Conservation (phyloP, 768 basidiomycete species). For the Mycena rosella region DNA sequence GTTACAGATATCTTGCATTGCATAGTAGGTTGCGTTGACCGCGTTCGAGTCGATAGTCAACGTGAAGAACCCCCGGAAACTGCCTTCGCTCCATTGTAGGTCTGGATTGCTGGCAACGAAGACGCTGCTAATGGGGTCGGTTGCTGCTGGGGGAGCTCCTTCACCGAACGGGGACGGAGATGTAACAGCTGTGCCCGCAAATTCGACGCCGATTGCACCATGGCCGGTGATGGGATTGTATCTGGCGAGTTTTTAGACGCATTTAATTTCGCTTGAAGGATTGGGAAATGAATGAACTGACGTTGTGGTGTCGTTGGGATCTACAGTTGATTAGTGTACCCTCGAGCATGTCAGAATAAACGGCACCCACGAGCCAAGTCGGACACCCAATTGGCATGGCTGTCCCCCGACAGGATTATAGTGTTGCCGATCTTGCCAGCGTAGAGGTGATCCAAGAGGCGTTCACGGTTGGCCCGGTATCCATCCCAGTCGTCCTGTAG, state of each 20-base stretch:
- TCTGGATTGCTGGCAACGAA: conserved; percentile 59
- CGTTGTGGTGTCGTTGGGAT: conserved; percentile 61
- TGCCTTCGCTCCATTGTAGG: conserved; percentile 73
- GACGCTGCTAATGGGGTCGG: conserved; percentile 52
- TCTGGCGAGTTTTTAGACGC: conserved; percentile 43
- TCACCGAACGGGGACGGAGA: conserved; percentile 63
- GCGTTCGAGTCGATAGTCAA: conserved; percentile 59
- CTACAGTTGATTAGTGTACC: conserved; percentile 41
- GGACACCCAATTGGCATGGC: not conserved
- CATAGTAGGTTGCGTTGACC: conserved; percentile 66
- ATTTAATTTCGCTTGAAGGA: not conserved
- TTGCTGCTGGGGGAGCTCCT: conserved; percentile 54
- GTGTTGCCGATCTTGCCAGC: conserved; percentile 65
- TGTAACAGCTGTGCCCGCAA: conserved; percentile 72
- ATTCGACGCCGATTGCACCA: conserved; percentile 70
- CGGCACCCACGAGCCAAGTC: conserved; percentile 57
- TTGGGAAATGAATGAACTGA: too few relatives aligned
- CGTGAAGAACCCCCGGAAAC: conserved; percentile 71
- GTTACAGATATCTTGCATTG: conserved; percentile 62
- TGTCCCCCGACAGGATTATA: conserved; percentile 54
- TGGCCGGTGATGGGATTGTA: conserved; percentile 63
- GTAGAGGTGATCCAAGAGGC: conserved; percentile 65
- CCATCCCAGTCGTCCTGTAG: conserved; percentile 70
- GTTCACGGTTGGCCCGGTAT: conserved; percentile 66
- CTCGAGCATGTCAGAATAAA: not conserved